Conservation (phyloP, 1,284 basidiomycete genomes). For the Ustilago vetiveriae region DNA sequence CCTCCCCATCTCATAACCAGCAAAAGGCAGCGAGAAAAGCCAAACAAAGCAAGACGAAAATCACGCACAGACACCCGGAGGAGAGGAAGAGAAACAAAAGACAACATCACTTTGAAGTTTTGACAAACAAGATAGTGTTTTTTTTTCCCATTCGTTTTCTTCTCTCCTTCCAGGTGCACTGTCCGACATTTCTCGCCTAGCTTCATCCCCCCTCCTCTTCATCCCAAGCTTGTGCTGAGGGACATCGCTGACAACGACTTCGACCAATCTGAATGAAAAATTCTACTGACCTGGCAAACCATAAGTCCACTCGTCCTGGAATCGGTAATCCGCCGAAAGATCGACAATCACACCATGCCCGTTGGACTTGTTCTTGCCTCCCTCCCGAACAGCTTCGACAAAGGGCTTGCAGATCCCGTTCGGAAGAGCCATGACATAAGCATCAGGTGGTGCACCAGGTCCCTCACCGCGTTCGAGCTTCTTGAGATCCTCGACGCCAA, state of each 20-base stretch:
- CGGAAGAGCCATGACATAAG: constrained; percentile 86
- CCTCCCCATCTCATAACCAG: too few species aligned
- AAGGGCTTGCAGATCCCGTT: constrained; percentile 98
- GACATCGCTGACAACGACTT: too few species aligned
- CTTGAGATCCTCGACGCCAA: constrained; percentile 62
- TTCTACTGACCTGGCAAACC: constrained; percentile 91
- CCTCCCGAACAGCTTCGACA: constrained; percentile 90
- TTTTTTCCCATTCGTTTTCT: too few species aligned
- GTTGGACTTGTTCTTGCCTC: constrained; percentile 73
- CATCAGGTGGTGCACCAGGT: constrained; percentile 63
- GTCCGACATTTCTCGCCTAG: too few species aligned
- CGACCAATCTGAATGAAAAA: too few species aligned
- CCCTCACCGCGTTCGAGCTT: constrained; percentile 63
- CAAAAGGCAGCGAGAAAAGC: too few species aligned
- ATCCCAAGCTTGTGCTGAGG: too few species aligned
- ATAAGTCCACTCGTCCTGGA: constrained; percentile 94
- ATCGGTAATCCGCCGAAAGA: constrained; percentile 92
- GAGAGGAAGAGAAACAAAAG: too few species aligned
- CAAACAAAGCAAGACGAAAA: too few species aligned
- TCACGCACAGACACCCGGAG: constrained; percentile 5
- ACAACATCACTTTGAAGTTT: background rate
- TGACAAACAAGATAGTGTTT: too few species aligned
- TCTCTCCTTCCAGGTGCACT: too few species aligned
- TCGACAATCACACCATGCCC: constrained; percentile 79
- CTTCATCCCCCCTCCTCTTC: too few species aligned